A percentile compares a stretch with the other conserved stretches of the same genome.
These are phyloP conservation scores for Mycena vulgaris DNA, from an alignment of 768 basidiomycete species.

Conservation along the genomic window DNA sequence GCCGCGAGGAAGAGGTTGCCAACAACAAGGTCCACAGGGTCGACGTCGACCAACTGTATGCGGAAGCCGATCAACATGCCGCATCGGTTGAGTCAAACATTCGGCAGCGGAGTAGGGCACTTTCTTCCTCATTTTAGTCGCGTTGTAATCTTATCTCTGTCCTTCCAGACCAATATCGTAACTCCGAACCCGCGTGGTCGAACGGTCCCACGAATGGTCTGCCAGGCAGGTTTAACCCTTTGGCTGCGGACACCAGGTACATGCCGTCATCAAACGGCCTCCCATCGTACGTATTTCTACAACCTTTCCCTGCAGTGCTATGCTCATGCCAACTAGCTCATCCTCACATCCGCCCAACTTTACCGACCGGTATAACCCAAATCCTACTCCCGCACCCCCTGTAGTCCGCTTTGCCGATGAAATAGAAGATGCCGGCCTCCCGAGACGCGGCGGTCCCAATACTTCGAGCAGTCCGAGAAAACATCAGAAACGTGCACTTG, in stretches of 20 bases:
- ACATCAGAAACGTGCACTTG: conserved; percentile 60
- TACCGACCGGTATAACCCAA: conserved; percentile 56
- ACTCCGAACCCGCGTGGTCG: conserved; percentile 37
- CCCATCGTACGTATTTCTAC: conserved; percentile 33
- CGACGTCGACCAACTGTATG: conserved; percentile 43
- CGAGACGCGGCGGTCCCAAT: conserved; percentile 51
- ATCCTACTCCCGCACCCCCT: conserved; percentile 38
- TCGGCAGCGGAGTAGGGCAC: conserved; percentile 64
- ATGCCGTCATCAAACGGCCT: conserved; percentile 31
- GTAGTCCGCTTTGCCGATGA: conserved; percentile 39
- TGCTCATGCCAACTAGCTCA: conserved; percentile 17
- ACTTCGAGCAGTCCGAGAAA: conserved; percentile 47
- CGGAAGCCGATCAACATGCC: conserved; percentile 53
- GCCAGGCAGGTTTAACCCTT: conserved; percentile 44
- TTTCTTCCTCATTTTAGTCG: conserved; percentile 39
- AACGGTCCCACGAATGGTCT: conserved; percentile 32
- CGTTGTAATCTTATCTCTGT: conserved; percentile 45
- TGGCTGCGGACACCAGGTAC: conserved; percentile 34
- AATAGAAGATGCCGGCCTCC: conserved; percentile 38
- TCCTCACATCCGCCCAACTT: conserved; percentile 47
- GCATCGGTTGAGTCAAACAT: conserved; percentile 57
- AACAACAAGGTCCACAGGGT: conserved; percentile 50
- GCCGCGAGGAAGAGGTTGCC: conserved; percentile 67
- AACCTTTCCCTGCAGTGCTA: not conserved
- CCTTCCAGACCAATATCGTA: conserved; percentile 42